Base-by-base conservation (phyloP, 1,284 basidiomycete species). In the Erythrobasidium hasegawianum region DNA sequence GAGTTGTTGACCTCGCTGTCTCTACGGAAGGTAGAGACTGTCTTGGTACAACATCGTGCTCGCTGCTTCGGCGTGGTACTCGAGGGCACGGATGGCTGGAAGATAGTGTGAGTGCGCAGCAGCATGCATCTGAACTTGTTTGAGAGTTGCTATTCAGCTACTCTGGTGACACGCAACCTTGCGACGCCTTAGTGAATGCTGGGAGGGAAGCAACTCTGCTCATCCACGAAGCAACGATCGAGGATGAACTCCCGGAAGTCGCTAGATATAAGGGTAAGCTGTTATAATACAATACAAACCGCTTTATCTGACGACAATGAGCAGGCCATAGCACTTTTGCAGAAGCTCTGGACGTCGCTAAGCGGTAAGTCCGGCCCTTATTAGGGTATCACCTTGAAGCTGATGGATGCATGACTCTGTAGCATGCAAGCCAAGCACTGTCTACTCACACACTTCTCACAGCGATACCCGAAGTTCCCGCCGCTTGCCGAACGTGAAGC, bases 161-260 rank as follows among this genome's bases (percentile, higher is more conserved):
- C 71, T 96, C 93, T 3, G 94, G 87, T 3, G 94, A 97, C 76
- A 97, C 94, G 0, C 83, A 84, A 76, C 93, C 93, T 0, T 85
- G 85, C 18, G 78, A 86, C 2, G 81, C 80, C 18, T 81, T 97
- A 2, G 84, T 87, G 24, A 76, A 81, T 43, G 86, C 85, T 0
- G 92, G 88, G 0, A 73, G 81, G 56, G 80, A 81, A 59, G 86
- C 88, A 0, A 91, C 90, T 0, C 77, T 97, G 7, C 81, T 97
- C 39, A 93, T 97, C 49, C 94, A 97, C 75, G 94, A 97, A 77
- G 90, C 94, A 0, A 92, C 92, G 1, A 86, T 97, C 82, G 86
- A 84, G 2, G 87, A 92, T 70, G 85, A 86, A 64, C 81, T 89
- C 71, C 69, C 69, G 0, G 82, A 82, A 16, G 78, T 89, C 77